phyloP scores from a whole-genome alignment of 768 basidiomycete genomes.

The Mycena polygramma region DNA sequence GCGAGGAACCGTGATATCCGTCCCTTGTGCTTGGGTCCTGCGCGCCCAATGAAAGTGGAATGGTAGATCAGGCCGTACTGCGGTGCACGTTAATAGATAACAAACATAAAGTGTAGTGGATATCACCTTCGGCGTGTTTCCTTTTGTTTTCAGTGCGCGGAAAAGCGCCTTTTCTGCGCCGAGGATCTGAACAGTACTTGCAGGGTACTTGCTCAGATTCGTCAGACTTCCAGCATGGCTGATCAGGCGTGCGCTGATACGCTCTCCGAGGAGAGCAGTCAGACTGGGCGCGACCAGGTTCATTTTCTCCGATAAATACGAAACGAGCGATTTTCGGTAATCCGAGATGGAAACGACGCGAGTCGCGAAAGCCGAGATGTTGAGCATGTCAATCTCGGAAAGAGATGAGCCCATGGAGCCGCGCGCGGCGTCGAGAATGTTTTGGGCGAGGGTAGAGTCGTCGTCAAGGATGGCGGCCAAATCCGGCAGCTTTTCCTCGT shows the following conservation, averaged over 20 bases:
- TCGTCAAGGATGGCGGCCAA: conserved; percentile 86
- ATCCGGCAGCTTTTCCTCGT: conserved; percentile 84
- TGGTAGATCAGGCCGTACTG: conserved; percentile 99
- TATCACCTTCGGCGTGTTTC: conserved; percentile 94
- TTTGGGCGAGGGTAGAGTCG: conserved; percentile 88
- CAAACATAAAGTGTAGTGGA: not conserved
- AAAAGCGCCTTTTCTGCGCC: conserved; percentile 99
- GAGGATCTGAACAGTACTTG: conserved; percentile 97
- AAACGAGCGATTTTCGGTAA: conserved; percentile 91
- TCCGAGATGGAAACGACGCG: conserved; percentile 93
- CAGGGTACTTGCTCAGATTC: conserved; percentile 98
- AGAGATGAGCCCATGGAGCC: conserved; percentile 96
- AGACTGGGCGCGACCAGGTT: conserved; percentile 95
- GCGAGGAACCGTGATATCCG: conserved; percentile 99
- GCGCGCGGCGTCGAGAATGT: conserved; percentile 93
- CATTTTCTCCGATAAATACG: conserved; percentile 97
- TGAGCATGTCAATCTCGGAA: conserved; percentile 94
- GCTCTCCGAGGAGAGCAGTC: conserved; percentile 91
- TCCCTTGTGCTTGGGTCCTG: conserved; percentile 94
- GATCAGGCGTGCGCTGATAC: conserved; percentile 92
- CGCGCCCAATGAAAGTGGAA: conserved; percentile 96
- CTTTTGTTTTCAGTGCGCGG: conserved; percentile 97
- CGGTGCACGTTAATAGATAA: conserved; percentile 5
- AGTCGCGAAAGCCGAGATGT: conserved; percentile 91
- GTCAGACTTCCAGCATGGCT: conserved; percentile 97